Evolutionary conservation across 164 flowering plant genomes (phyloP).

Genomic region (Piper betle): DNA sequence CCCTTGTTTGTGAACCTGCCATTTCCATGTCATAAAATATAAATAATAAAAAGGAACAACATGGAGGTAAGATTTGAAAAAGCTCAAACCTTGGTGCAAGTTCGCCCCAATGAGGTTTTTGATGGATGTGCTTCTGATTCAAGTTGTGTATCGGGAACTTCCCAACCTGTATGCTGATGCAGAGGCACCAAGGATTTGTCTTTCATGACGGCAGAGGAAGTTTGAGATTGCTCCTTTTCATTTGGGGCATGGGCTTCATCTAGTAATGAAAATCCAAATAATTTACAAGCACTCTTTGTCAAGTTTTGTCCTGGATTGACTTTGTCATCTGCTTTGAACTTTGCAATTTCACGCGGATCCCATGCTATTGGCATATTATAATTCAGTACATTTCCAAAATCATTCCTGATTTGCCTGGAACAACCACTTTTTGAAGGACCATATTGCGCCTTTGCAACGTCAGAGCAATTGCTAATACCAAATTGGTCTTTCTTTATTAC

Average conservation of each 20-base stretch:
- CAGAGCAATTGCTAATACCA: slow-evolving; percentile 9
- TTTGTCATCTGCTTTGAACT: slow-evolving; percentile 14
- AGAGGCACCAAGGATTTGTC: slow-evolving; percentile 20
- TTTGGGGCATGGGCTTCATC: slow-evolving; percentile 24
- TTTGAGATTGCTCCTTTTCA: slow-evolving; percentile 13
- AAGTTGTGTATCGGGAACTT: slow-evolving; percentile 14
- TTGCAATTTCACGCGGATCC: slow-evolving; percentile 10
- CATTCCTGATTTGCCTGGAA: slow-evolving; percentile 3
- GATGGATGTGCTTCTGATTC: slow-evolving; percentile 22
- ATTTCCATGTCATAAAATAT: slow-evolving; percentile 8
- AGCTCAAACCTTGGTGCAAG: slow-evolving; percentile 39
- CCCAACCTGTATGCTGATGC: slow-evolving; percentile 1
- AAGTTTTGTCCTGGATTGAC: slow-evolving; percentile 16
- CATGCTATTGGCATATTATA: slow-evolving; percentile 14
- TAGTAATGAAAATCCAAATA: slow-evolving; percentile 76
- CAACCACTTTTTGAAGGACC: slow-evolving; percentile 6
- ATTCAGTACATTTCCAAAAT: slow-evolving; percentile 7
- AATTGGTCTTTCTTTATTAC: slow-evolving; percentile 6
- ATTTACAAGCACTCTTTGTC: slow-evolving; percentile 50
- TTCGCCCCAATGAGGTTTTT: slow-evolving; percentile 23
- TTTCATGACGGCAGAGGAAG: slow-evolving; percentile 13
- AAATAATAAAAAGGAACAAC: slow-evolving; percentile 16
- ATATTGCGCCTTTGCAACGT: slow-evolving; percentile 10
- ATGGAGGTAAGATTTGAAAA: slow-evolving; percentile 23
- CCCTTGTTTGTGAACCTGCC: slow-evolving; percentile 17